Base-by-base conservation (phyloP, 208 protist genomes). In the Crithidia sp. region DNA sequence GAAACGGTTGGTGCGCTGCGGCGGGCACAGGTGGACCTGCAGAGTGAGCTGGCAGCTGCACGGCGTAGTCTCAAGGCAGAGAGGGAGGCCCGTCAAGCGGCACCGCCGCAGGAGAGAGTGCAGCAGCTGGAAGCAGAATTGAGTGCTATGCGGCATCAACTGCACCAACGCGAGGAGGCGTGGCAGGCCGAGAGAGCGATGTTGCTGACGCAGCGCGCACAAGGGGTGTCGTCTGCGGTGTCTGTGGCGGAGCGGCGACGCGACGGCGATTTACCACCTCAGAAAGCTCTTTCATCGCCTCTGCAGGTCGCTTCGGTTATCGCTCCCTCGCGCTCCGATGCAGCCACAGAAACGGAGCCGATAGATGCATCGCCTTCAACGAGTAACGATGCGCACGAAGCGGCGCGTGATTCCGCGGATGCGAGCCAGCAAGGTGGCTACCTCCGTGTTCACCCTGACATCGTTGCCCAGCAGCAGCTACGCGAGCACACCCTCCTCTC, bases 381-480 rank as follows among this genome's bases (percentile, higher is more conserved):
- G 28, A 28, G 1, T 28, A 28, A 28, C 28, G 1, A 28, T 28
- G 28, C 1, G 28, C 28, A 28, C 28, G 28, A 28, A 28, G 28
- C 28, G 28, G 28, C 28, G 28, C 28, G 28, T 28, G 28, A 28
- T 28, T 28, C 28, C 28, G 28, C 28, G 28, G 28, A 28, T 28
- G 28, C 28, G 28, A 28, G 1, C 1, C 28, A 1, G 28, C 45
- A 13, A 49, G 45, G 9, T 49, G 7, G 9, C 0, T 58, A 45
- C 57, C 4, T 5, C 13, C 47, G 74, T 6, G 61, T 74, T 3
- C 74, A 69, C 52, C 67, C 39, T 0, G 74, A 74, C 36, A 61
- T 59, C 2, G 44, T 74, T 10, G 67, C 61, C 0, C 74, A 74
- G 61, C 67, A 74, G 62, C 67, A 79, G 54, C 53, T 74, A 19